Base-by-base conservation (phyloP, 2,329 filamentous ascomycete genomes). In the Penicillium rolfsii region DNA sequence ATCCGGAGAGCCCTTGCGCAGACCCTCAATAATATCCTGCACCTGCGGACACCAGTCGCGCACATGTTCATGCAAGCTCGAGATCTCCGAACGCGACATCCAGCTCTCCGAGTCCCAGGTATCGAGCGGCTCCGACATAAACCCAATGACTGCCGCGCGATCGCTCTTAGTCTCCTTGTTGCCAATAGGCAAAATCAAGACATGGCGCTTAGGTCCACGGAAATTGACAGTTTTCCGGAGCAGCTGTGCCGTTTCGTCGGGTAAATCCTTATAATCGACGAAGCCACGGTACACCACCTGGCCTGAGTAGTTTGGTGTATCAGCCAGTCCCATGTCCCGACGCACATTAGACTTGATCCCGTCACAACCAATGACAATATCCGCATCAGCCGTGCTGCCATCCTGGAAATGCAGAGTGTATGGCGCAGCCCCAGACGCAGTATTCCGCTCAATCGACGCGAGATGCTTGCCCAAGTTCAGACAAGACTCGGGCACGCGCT, bases 321-420 rank as follows among this genome's bases (percentile, higher is more conserved):
- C 73, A 33, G 45, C 66, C 35, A 74, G 60, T 5, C 70, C 70
- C 52, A 75, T 67, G 33, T 66, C 60, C 19, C 40, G 57, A 16
- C 84, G 74, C 4, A 82, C 78, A 35, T 76, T 74, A 5, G 81
- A 83, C 68, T 81, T 81, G 64, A 83, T 79, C 2, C 82, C 82
- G 64, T 84, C 82, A 57, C 78, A 80, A 3, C 81, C 80, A 54
- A 83, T 74, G 0, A 82, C 76, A 53, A 76, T 73, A 63, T 78
- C 77, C 14, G 80, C 76, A 48, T 78, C 71, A 1, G 76, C 77
- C 1, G 71, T 71, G 6, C 72, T 73, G 0, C 80, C 81, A 62
- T 83, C 81, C 16, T 73, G 66, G 55, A 83, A 84, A 22, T 68
- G 69, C 38, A 83, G 67, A 4, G 71, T 64, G 3, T 66, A 81